phyloP scores from a whole-genome alignment of 2,329 filamentous ascomycete genomes.

The Tolypocladium ovalisporum region DNA sequence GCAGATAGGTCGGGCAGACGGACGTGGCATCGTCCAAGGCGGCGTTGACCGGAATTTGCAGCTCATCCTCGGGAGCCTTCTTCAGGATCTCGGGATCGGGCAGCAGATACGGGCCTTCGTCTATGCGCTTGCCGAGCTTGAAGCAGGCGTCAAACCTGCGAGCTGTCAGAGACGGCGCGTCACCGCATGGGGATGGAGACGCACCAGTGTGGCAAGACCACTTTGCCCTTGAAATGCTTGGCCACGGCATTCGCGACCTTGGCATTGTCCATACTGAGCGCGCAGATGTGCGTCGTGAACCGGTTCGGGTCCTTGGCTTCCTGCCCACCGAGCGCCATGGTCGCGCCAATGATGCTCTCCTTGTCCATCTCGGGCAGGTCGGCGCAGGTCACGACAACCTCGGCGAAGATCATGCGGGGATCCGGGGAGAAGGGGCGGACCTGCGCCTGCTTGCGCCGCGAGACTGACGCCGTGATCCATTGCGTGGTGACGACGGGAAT shows the following conservation, averaged over 20 bases:
- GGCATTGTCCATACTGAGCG: slow-evolving; percentile 62
- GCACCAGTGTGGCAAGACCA: slow-evolving; percentile 89
- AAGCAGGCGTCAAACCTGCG: slow-evolving; percentile 91
- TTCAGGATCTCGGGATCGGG: slow-evolving; percentile 79
- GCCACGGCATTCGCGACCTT: slow-evolving; percentile 53
- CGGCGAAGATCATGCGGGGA: slow-evolving; percentile 78
- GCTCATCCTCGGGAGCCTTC: slow-evolving; percentile 40
- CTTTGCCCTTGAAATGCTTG: slow-evolving; percentile 62
- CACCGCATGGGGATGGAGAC: slow-evolving; percentile 6
- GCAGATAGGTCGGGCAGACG: slow-evolving; percentile 31
- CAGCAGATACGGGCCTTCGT: slow-evolving; percentile 74
- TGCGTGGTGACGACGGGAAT: slow-evolving; percentile 72
- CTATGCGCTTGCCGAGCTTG: slow-evolving; percentile 82
- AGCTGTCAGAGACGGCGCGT: background rate
- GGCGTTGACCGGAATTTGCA: slow-evolving; percentile 45
- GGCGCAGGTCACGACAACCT: slow-evolving; percentile 71
- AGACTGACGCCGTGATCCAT: slow-evolving; percentile 67
- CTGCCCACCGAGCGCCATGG: slow-evolving; percentile 79
- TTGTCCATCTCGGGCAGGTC: slow-evolving; percentile 79
- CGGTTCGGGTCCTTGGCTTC: slow-evolving; percentile 62
- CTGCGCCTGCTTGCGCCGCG: slow-evolving; percentile 60
- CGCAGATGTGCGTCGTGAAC: slow-evolving; percentile 79
- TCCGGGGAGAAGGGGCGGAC: slow-evolving; percentile 84
- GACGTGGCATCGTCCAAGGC: slow-evolving; percentile 59
- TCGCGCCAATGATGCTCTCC: slow-evolving; percentile 83